These are phyloP conservation scores for Colletotrichum orchidophilum DNA, from an alignment of 2,329 filamentous ascomycete species.

Conservation along the genomic window DNA sequence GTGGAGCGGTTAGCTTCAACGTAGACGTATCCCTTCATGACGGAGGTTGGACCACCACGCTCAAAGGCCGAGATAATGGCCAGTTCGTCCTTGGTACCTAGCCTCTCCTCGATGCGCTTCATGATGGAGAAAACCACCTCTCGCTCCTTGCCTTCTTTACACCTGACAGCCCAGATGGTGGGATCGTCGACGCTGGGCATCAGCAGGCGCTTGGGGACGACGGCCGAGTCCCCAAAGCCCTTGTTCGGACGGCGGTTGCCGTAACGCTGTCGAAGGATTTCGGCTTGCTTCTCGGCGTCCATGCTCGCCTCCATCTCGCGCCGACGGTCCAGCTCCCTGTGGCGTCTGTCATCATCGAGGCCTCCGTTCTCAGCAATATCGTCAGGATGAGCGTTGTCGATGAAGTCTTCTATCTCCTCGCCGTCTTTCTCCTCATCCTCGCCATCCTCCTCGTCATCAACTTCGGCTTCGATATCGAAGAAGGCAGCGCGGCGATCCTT, in stretches of 20 bases:
- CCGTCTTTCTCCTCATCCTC: slow-evolving; percentile 92
- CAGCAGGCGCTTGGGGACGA: slow-evolving; percentile 85
- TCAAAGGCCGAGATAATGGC: slow-evolving; percentile 93
- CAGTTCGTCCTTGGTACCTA: slow-evolving; percentile 80
- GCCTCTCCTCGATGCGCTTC: slow-evolving; percentile 85
- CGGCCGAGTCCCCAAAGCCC: slow-evolving; percentile 73
- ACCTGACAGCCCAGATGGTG: slow-evolving; percentile 93
- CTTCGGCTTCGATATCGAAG: slow-evolving; percentile 98
- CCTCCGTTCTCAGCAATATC: slow-evolving; percentile 84
- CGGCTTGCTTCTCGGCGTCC: slow-evolving; percentile 93
- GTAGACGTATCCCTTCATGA: slow-evolving; percentile 95
- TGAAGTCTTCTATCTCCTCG: slow-evolving; percentile 83
- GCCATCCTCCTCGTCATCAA: slow-evolving; percentile 91
- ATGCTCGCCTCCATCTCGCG: slow-evolving; percentile 88
- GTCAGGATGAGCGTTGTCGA: slow-evolving; percentile 89
- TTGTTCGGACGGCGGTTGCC: slow-evolving; percentile 77
- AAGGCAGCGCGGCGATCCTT: slow-evolving; percentile 82
- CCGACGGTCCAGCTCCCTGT: slow-evolving; percentile 92
- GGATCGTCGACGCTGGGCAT: slow-evolving; percentile 95
- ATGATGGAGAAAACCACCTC: slow-evolving; percentile 90
- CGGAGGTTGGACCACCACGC: slow-evolving; percentile 77
- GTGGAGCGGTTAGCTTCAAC: slow-evolving; percentile 89
- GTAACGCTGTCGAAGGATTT: slow-evolving; percentile 87
- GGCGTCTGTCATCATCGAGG: slow-evolving; percentile 88
- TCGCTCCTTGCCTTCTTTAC: slow-evolving; percentile 93